These are phyloP conservation scores for Talaromyces thailandensis DNA, from an alignment of 495 filamentous ascomycete genomes.

Conservation along the genomic window DNA sequence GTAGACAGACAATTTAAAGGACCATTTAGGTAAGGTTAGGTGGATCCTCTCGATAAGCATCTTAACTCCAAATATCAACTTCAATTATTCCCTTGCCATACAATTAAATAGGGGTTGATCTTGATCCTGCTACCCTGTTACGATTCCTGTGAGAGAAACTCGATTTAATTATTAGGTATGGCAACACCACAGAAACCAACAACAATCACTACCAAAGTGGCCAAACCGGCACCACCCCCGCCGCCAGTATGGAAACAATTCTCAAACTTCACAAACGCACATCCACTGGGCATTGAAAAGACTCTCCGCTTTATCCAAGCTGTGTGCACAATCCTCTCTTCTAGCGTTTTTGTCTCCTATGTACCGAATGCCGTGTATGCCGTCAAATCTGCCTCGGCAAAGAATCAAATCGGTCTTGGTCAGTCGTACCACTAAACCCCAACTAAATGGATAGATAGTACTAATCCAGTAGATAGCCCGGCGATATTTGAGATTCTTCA, in stretches of 20 bases:
- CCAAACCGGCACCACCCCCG: background rate
- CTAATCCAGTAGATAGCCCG: conserved; percentile 21
- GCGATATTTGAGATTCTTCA: conserved; percentile 53
- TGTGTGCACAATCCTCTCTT: conserved; percentile 30
- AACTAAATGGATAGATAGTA: background rate
- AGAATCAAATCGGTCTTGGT: conserved; percentile 6
- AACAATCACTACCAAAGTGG: background rate
- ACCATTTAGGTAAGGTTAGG: background rate
- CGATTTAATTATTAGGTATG: background rate
- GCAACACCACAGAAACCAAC: background rate
- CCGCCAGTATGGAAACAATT: conserved; percentile 15
- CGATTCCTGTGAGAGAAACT: background rate
- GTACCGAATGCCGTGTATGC: conserved; percentile 3
- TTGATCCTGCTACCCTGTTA: background rate
- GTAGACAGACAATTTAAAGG: background rate
- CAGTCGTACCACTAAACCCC: background rate
- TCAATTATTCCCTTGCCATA: background rate
- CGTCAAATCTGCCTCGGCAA: conserved; percentile 1
- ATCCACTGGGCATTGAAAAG: conserved; percentile 46
- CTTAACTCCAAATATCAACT: background rate
- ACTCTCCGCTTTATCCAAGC: conserved; percentile 53
- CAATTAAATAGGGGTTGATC: background rate
- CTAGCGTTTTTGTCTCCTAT: conserved; percentile 1
- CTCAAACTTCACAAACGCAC: conserved; percentile 25
- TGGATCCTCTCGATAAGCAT: background rate